A percentile compares a stretch with the other conserved stretches of the same genome.
Evolutionary conservation across 345 rosid species (phyloP).

Genomic region (Carallia pectinifolia): DNA sequence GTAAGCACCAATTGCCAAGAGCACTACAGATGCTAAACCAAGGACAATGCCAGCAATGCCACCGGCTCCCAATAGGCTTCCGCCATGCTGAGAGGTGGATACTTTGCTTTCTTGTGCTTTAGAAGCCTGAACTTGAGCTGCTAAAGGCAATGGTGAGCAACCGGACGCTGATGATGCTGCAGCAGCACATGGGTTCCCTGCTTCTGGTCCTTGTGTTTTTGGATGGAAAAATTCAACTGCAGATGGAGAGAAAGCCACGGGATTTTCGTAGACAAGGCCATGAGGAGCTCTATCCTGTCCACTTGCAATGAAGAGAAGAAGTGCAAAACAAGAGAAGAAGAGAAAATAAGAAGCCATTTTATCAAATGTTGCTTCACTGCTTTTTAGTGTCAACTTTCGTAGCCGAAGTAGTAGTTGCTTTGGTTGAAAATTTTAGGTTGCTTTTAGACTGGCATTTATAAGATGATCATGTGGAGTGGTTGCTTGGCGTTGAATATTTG

Average conservation of each 20-base stretch:
- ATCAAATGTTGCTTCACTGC: not conserved
- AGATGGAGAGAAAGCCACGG: conserved; percentile 73
- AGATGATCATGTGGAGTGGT: conserved; percentile 29
- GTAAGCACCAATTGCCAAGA: conserved; percentile 38
- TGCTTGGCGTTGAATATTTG: conserved; percentile 49
- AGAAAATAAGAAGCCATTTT: conserved; percentile 24
- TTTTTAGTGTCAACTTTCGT: not conserved
- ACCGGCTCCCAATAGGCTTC: conserved; percentile 34
- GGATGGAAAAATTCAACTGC: conserved; percentile 86
- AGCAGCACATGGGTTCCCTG: conserved; percentile 26
- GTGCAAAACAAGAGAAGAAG: conserved; percentile 31
- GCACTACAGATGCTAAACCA: conserved; percentile 41
- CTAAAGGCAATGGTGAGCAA: conserved; percentile 66
- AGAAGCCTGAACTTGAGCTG: conserved; percentile 46
- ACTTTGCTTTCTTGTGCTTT: conserved; percentile 32
- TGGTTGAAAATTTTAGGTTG: conserved; percentile 23
- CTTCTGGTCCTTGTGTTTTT: conserved; percentile 32
- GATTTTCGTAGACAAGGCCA: conserved; percentile 64
- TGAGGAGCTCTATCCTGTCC: conserved; percentile 91
- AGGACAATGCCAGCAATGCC: conserved; percentile 43
- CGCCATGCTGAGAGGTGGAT: conserved; percentile 25
- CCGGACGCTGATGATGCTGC: conserved; percentile 20
- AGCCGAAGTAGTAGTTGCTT: conserved; percentile 3
- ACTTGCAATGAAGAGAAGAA: conserved; percentile 33
- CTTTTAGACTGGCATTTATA: conserved; percentile 49